Conservation (phyloP, 2,329 filamentous ascomycete genomes). For the Aspergillus novoparasiticus region DNA sequence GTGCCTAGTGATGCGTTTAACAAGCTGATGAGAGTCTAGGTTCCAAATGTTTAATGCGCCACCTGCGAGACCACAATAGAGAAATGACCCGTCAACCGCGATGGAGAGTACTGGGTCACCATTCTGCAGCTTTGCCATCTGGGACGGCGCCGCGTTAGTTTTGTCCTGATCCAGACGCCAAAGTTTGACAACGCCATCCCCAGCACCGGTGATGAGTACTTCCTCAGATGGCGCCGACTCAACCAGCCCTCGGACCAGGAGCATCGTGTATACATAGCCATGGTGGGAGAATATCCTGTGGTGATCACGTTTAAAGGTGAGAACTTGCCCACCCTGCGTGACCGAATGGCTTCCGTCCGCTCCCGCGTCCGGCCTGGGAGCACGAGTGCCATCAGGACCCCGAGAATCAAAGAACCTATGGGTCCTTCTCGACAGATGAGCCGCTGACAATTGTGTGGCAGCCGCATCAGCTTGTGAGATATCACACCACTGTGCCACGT, state of each 20-base stretch:
- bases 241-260: slow-evolving; percentile 74
- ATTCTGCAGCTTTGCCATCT: slow-evolving; percentile 69
- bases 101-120: slow-evolving; percentile 73
- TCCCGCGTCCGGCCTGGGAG: slow-evolving; percentile 69
- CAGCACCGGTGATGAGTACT: slow-evolving; percentile 84
- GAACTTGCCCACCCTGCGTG: slow-evolving; percentile 62
- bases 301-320: slow-evolving; percentile 80
- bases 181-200: slow-evolving; percentile 92
- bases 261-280: slow-evolving; percentile 96
- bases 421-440: slow-evolving; percentile 74
- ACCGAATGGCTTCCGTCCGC: slow-evolving; percentile 51
- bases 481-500: slow-evolving; percentile 67
- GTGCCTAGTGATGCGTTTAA: slow-evolving; percentile 82
- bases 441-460: slow-evolving; percentile 64
- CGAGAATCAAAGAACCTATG: slow-evolving; percentile 93
- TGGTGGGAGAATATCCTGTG: slow-evolving; percentile 89
- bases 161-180: slow-evolving; percentile 71
- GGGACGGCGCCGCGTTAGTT: slow-evolving; percentile 63
- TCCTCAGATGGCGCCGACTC: slow-evolving; percentile 68
- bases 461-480: slow-evolving; percentile 65
- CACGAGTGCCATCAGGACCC: slow-evolving; percentile 78
- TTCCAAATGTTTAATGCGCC: slow-evolving; percentile 97
- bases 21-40: slow-evolving; percentile 85
- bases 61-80: slow-evolving; percentile 86
- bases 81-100: slow-evolving; percentile 83